Evolutionary conservation across 148 eudicot genomes (phyloP), one percentile per base, ranked within the genome.

Genomic region (Suaeda aralocaspica): DNA sequence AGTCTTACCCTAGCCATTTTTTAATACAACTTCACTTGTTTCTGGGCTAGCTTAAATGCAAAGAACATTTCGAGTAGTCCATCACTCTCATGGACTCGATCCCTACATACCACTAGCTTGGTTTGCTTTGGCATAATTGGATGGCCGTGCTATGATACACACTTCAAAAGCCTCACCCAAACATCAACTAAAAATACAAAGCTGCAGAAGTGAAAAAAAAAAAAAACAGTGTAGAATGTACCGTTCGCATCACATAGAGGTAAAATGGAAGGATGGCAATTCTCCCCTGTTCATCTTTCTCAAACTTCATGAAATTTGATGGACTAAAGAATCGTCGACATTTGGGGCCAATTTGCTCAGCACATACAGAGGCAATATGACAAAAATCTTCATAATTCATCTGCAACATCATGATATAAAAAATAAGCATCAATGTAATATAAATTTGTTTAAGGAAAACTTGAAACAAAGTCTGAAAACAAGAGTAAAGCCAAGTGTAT

Each of bases 311-410:
- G 79, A 94, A 94, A 81, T 94, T 94, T 59, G 99, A 94, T 49
- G 99, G 99, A 75, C 96, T 93, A 74, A 90, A 93, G 79, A 93
- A 91, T 4, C 96, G 96, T 33, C 99, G 83, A 78, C 99, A 94
- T 81, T 94, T 94, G 19, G 95, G 97, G 75, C 98, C 98, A 68
- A 94, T 89, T 83, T 94, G 99, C 81, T 91, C 97, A 19, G 99
- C 82, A 77, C 99, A 94, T 57, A 94, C 99, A 31, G 99, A 87
- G 77, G 99, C 99, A 72, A 94, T 94, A 82, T 94, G 99, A 86
- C 99, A 94, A 78, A 94, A 94, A 83, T 94, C 99, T 84, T 94
- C 99, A 82, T 94, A 94, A 73, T 94, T 94, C 99, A 94, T 94
- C 99, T 94, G 71, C 76, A 69, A 59, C 21, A 80, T 61, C 8